A percentile compares a stretch with the other conserved stretches of the same genome.
These are phyloP conservation scores for Prunus persica DNA, from an alignment of 306 rosid genomes.

Conservation along the genomic window Prunus_persica_NCBIv2 NC_034010.1:3848501-3849000, in stretches of 20 bases:
- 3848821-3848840: neutral
- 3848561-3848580: constrained; percentile 12
- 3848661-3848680: neutral
- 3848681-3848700: neutral
- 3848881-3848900: neutral
- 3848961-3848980: neutral
- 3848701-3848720: neutral
- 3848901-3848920: neutral
- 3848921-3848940: neutral
- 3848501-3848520: constrained; percentile 84
- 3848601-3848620: constrained; percentile 7
- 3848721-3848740: neutral
- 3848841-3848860: neutral
- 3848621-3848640: neutral
- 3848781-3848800: neutral
- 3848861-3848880: neutral
- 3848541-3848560: constrained; percentile 76
- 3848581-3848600: neutral
- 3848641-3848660: neutral
- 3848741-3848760: neutral
- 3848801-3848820: neutral
- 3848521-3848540: constrained; percentile 78
- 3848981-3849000: neutral
- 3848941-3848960: neutral
- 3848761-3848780: neutral